These are phyloP conservation scores for Dioszegia hungarica DNA, from an alignment of 768 basidiomycete species.

Conservation along the genomic window DNA sequence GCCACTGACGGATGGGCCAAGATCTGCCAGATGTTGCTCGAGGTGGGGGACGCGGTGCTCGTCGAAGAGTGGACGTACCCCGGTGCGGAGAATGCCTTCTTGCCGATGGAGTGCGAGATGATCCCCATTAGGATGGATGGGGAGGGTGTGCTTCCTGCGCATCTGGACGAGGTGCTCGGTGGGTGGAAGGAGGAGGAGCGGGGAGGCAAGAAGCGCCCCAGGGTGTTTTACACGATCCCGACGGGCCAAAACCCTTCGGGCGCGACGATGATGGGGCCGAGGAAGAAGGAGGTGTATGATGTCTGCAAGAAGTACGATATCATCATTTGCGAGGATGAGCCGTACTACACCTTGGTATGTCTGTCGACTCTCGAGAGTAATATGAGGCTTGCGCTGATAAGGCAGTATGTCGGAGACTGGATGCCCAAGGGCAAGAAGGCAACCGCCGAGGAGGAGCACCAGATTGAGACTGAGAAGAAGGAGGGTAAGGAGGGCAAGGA, in stretches of 20 bases:
- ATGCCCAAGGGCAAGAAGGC: slow-evolving; percentile 47
- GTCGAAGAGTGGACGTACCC: slow-evolving; percentile 65
- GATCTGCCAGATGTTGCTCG: slow-evolving; percentile 57
- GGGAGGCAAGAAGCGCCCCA: slow-evolving; percentile 58
- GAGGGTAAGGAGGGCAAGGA: slow-evolving; percentile 51
- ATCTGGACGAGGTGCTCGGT: slow-evolving; percentile 58
- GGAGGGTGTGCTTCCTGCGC: slow-evolving; percentile 63
- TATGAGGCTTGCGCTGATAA: background rate
- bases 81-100: slow-evolving; percentile 51
- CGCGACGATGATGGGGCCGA: slow-evolving; percentile 59
- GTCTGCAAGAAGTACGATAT: slow-evolving; percentile 72
- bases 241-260: slow-evolving; percentile 84
- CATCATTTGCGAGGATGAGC: slow-evolving; percentile 78
- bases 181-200: slow-evolving; percentile 63
- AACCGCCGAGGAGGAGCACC: slow-evolving; percentile 22
- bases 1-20: slow-evolving; percentile 57
- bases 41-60: slow-evolving; percentile 49
- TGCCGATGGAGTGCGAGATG: slow-evolving; percentile 27
- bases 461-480: slow-evolving; percentile 22
- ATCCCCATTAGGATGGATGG: slow-evolving; percentile 62
- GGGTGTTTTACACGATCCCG: slow-evolving; percentile 55
- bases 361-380: background rate
- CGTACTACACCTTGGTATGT: slow-evolving; percentile 61
- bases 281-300: slow-evolving; percentile 77
- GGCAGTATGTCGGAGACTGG: slow-evolving; percentile 40